Base-by-base conservation (phyloP, 495 filamentous ascomycete species). In the Diplogelasinospora grovesii region DNA sequence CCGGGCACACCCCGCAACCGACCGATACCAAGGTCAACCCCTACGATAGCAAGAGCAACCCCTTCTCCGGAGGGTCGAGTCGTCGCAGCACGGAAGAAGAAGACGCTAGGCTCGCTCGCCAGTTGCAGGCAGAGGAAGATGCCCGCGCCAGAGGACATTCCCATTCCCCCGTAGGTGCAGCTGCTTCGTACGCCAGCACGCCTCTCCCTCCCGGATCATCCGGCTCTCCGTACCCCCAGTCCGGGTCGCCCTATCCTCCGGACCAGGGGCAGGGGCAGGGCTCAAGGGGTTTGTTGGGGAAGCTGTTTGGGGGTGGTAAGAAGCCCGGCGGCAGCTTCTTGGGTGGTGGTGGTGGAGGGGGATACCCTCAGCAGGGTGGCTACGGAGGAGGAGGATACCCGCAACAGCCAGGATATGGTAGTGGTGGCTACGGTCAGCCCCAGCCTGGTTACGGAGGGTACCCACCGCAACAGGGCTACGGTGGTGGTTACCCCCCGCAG, bases 61-160 rank as follows among this genome's bases (percentile, higher is more conserved):
- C 29, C 24, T 25, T 32, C 22, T 28, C 41, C 24, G 43, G 40
- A n/a, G 47, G 32, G 25, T 25, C 9, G 28, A 21, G 29, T 32
- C 20, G 36, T 3, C 29, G 35, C 30, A 43, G 43, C 27, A 32
- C 53, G 15, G 59, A 69, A 67, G 38, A 79, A 80, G 79, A 79
- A 22, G 88, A 94, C 58, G 87, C 82, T 24, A 66, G 70, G 2
- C 69, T 88, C 2, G 88, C 89, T 7, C 75, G 82, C 14, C 76
- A 81, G 46, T 69, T 94, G 10, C 88, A 95, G 52, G 86, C 80
- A 19, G 83, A 93, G 52, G 86, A 93, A 63, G 71, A 93, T 46
- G 81, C 77, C 0, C 75, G 78, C 10, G 77, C 66, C 5, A 57
- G 64, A 22, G 47, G 46, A 11, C 25, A 22, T 18, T 26, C 25